Conservation (phyloP, 148 eudicot species). For the Chenopodium quinoa region DNA sequence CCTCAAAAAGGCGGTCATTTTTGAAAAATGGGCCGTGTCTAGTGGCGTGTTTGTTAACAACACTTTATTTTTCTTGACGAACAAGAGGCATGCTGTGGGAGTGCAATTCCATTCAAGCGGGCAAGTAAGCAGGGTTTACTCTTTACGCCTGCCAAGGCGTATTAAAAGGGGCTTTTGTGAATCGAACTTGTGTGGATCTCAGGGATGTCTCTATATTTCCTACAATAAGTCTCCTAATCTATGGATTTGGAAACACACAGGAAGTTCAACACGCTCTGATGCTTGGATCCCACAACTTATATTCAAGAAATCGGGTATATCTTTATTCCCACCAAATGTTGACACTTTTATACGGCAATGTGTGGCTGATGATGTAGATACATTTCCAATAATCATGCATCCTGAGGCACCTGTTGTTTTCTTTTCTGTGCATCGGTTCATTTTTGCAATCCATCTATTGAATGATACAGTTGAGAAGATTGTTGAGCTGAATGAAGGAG, state of each 20-base stretch:
- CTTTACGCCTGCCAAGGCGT: background rate
- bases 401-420: background rate
- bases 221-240: background rate
- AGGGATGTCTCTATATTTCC: background rate
- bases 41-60: background rate
- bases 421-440: background rate
- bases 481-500: background rate
- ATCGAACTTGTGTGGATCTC: background rate
- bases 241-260: background rate
- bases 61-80: conserved; percentile 2
- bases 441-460: background rate
- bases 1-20: background rate
- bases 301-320: background rate
- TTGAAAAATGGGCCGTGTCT: background rate
- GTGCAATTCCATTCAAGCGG: background rate
- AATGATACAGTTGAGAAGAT: background rate
- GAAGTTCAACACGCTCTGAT: background rate
- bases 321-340: background rate
- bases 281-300: background rate
- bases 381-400: background rate
- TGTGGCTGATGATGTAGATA: background rate
- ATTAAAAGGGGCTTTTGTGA: background rate
- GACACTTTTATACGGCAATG: background rate
- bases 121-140: background rate
- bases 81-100: background rate